phyloP scores from a whole-genome alignment of 495 filamentous ascomycete genomes.

The Articulospora tetracladia region DNA sequence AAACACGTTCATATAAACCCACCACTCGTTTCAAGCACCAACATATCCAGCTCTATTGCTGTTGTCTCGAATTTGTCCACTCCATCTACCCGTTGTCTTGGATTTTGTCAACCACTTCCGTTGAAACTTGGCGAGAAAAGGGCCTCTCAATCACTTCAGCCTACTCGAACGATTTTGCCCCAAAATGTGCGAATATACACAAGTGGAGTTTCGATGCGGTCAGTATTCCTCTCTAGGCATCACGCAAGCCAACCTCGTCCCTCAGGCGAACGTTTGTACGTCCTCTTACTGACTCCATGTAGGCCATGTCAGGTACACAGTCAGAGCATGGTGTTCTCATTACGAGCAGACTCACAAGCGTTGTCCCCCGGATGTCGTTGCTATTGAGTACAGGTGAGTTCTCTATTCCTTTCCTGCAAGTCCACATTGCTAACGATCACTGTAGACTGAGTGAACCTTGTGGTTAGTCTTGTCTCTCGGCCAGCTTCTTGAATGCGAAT shows the following conservation, averaged over 20 bases:
- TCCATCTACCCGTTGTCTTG: no score
- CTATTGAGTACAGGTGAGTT: constrained; percentile 26
- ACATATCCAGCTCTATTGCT: not conserved
- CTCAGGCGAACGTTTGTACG: no score
- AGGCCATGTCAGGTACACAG: constrained; percentile 21
- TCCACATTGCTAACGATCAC: constrained; percentile 7
- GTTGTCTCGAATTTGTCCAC: no score
- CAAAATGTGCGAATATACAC: constrained; percentile 27
- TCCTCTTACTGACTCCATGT: not conserved
- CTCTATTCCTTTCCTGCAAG: not conserved
- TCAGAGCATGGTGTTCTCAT: constrained; percentile 25
- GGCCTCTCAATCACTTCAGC: not conserved
- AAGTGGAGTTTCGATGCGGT: constrained; percentile 25
- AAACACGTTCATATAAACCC: no score
- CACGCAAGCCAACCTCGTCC: no score
- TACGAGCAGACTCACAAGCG: constrained; percentile 27
- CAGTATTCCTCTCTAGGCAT: not conserved
- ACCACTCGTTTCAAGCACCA: not conserved
- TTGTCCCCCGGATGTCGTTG: constrained; percentile 22
- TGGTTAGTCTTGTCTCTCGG: constrained; percentile 13
- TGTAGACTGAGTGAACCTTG: constrained; percentile 25
- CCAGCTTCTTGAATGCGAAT: not conserved
- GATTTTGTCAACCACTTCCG: no score
- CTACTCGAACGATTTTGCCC: not conserved
- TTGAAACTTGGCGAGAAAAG: no score